Base-by-base conservation (phyloP, 768 basidiomycete species). In the Mycena epipterygia region DNA sequence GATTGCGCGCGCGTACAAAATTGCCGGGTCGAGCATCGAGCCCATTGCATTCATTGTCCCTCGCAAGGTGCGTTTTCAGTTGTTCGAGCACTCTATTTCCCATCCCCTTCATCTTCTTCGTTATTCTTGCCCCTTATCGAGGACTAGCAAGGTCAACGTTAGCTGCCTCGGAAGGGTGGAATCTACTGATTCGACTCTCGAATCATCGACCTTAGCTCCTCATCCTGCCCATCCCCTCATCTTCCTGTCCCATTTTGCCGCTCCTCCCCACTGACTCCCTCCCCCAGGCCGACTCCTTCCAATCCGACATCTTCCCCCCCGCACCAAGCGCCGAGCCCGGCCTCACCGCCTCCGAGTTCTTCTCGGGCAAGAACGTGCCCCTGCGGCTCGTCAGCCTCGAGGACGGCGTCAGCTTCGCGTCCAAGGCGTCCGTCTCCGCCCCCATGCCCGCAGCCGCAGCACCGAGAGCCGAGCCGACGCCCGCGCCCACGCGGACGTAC, bases 21-120 rank as follows among this genome's bases (percentile, higher is more conserved):
- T 97, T 23, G 85, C 89, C 19, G 90, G 88, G 3, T 82, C 81
- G 25, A 85, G 85, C 37, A 89, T 99, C 67, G 97, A 99, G 79
- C 95, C 97, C 21, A 93, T 99, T 75, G 91, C 91, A 0, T 99
- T 98, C 82, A 95, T 97, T 76, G 97, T 98, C 17, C 97, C 97
- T 17, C 89, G 97, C 71, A 97, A 93, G 82, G 95, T 94, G 72
- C 60, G 87, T 80, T 96, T 2, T 37, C 35, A 37, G 35, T 37
- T 14, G 35, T 14, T 37, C 35, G 35, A 37, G 8, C 35, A 37
- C 5, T 42, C 12, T 42, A 13, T 46, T 25, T 80, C 95, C 30
- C 53, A 30, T 57, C 77, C 41, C n/a, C n/a, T 25, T 25, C 32
- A 27, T 25, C 51, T 14, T 37, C 35, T 37, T n/a, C n/a, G n/a